phyloP scores from a whole-genome alignment of 106 monocot species.

The Platanthera zijinensis region DNA sequence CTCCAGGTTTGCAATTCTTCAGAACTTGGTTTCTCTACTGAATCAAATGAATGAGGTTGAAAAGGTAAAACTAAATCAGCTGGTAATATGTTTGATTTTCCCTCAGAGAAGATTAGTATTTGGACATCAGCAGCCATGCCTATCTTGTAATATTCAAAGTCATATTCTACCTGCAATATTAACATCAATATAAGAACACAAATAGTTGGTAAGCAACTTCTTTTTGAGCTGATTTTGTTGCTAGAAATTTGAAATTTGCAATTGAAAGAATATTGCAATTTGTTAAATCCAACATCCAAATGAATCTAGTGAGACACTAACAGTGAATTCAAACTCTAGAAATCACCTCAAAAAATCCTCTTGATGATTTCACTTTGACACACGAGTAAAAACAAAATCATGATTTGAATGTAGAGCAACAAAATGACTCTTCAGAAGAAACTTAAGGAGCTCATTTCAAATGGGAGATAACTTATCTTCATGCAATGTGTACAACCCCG shows the following conservation, averaged over 20 bases:
- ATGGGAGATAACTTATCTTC: background rate
- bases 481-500: no score
- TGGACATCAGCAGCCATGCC: slow-evolving; percentile 82
- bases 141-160: slow-evolving; percentile 84
- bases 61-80: slow-evolving; percentile 80
- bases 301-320: no score
- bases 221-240: background rate
- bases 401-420: no score
- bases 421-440: background rate
- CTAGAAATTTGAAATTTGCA: no score
- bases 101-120: slow-evolving; percentile 70
- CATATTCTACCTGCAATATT: slow-evolving; percentile 85
- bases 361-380: no score
- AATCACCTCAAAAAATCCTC: no score
- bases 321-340: no score
- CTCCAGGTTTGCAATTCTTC: slow-evolving; percentile 79
- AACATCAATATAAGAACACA: background rate
- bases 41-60: slow-evolving; percentile 27
- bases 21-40: slow-evolving; percentile 13
- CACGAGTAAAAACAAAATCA: no score
- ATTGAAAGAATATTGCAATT: no score
- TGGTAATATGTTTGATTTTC: slow-evolving; percentile 86
- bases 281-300: no score
- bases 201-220: background rate
- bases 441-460: background rate